Base-by-base conservation (phyloP, 2,329 filamentous ascomycete genomes). In the Ascochyta viciae-villosae region DNA sequence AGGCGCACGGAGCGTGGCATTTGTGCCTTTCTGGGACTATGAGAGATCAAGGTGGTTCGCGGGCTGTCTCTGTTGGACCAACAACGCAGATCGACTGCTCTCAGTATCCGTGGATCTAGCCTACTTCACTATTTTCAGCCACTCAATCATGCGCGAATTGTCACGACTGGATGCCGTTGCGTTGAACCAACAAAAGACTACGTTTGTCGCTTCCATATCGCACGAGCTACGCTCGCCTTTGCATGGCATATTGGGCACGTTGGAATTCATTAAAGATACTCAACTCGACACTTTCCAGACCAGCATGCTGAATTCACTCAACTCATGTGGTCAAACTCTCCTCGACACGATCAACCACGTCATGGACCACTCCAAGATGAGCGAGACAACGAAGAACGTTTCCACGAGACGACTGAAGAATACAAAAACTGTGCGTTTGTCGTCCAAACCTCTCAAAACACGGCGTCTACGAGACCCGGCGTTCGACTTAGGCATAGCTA, bases 141-240 rank as follows among this genome's bases (percentile, higher is more conserved):
- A 82, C 49, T 80, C 81, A 0, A 82, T 85, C 15, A 85, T 86
- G 77, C 79, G 82, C 0, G 85, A 88, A 49, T 74, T 87, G 0
- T 78, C 81, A 0, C 77, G 82, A 2, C 57, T 84, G 42, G 82
- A 85, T 54, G 82, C 82, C 0, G 71, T 81, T 33, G 80, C 80
- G 27, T 64, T 70, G 15, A 67, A 68, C 12, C 65, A 73, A 77
- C 80, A 9, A 19, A 85, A 85, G 55, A 77, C 78, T 0, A 81
- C 83, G 12, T 82, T 85, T 39, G 77, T 85, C 15, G 78, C 79
- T 0, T 80, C 78, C 0, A 81, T 85, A 24, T 81, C 77, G 26
- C 83, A 85, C 60, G 83, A 85, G 57, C 71, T 85, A 68, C 33
- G 83, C 76, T 22, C 68, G 79, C 34, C 83, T 80, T 49, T 72